Evolutionary conservation across 371 early-diverging fungal species (phyloP).

Genomic region (Lichtheimia corymbifera): DNA sequence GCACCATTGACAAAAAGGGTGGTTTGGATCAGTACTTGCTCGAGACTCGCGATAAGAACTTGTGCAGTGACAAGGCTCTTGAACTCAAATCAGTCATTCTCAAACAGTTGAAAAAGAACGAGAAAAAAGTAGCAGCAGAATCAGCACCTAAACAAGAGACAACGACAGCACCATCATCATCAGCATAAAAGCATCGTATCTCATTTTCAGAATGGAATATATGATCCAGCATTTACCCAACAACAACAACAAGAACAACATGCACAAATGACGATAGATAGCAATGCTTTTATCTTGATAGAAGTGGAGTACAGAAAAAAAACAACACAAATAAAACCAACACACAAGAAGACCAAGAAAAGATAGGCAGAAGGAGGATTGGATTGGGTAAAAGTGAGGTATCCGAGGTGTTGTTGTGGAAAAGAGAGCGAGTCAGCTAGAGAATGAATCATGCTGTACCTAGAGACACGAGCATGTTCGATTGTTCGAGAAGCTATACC

Average conservation of each 20-base stretch:
- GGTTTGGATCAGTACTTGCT: conserved; percentile 81
- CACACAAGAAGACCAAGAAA: too few relatives aligned
- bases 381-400: too few relatives aligned
- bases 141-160: conserved; percentile 3
- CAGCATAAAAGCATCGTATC: too few relatives aligned
- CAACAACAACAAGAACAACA: background rate
- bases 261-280: background rate
- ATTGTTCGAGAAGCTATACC: too few relatives aligned
- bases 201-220: too few relatives aligned
- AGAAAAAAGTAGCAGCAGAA: background rate
- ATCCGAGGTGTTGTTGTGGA: too few relatives aligned
- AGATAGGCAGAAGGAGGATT: too few relatives aligned
- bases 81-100: conserved; percentile 38
- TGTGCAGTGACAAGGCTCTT: conserved; percentile 58
- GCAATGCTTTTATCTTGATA: background rate
- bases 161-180: too few relatives aligned
- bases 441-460: too few relatives aligned
- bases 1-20: conserved; percentile 87
- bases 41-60: conserved; percentile 67
- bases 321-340: background rate
- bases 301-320: background rate
- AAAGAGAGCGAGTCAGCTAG: too few relatives aligned
- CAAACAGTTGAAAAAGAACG: conserved; percentile 7
- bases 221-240: too few relatives aligned
- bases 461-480: too few relatives aligned